Evolutionary conservation across 23 red algal species (phyloP).

Genomic region (Chondrus crispus): DNA sequence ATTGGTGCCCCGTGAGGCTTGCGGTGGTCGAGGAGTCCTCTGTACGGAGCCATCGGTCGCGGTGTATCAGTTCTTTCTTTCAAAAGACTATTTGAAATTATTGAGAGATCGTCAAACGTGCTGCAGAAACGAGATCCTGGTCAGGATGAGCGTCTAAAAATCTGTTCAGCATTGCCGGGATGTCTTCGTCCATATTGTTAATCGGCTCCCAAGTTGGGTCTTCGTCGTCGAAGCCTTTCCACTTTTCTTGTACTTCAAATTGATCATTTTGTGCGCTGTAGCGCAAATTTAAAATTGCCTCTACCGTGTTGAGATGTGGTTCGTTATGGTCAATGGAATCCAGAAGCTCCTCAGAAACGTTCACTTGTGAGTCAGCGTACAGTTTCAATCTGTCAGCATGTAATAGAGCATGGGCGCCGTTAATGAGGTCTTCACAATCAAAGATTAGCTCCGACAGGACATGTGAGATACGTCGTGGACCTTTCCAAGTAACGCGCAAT

Average conservation of each 20-base stretch:
- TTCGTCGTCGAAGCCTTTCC: slow-evolving; percentile 12
- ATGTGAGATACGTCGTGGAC: not conserved
- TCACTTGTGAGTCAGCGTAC: not conserved
- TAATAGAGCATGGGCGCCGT: not conserved
- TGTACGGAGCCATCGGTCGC: too few species aligned
- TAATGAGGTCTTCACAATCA: not conserved
- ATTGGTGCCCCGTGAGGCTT: too few species aligned
- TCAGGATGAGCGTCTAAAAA: not conserved
- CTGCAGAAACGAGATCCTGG: not conserved
- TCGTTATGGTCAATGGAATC: not conserved
- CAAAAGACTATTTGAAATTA: too few species aligned
- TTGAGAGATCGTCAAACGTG: too few species aligned
- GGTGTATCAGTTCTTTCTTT: too few species aligned
- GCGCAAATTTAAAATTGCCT: not conserved
- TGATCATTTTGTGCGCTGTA: not conserved
- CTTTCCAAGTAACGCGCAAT: not conserved
- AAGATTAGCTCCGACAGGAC: not conserved
- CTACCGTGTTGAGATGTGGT: not conserved
- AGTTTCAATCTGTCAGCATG: slow-evolving; percentile 8
- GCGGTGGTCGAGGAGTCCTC: too few species aligned
- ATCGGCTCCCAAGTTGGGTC: not conserved
- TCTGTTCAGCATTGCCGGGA: slow-evolving; percentile 1
- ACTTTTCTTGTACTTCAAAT: slow-evolving; percentile 14
- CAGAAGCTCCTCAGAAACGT: not conserved
- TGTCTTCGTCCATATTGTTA: not conserved